Base-by-base conservation (phyloP, 2,329 filamentous ascomycete genomes). In the Hypoxylon sp. region DNA sequence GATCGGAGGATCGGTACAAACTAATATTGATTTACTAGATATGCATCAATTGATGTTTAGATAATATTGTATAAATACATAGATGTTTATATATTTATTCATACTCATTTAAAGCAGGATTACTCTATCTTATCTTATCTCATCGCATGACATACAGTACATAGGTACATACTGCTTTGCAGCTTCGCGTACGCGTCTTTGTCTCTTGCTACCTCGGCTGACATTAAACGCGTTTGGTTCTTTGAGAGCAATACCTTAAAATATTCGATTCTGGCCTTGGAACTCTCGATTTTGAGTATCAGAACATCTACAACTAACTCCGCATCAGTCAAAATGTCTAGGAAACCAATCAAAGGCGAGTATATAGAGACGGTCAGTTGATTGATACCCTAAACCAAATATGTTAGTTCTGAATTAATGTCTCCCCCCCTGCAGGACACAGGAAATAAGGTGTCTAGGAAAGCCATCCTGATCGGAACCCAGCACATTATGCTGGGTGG, bases 401-500 rank as follows among this genome's bases (percentile, higher is more conserved):
- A 17, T 41, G 4, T 23, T n/a, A 7, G 17, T 23, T 6, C 11
- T 53, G 21, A 48, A 25, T 43, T 49, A 14, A 36, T 43, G 46
- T 17, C 5, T 3, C 1, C 14, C 36, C 17, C 19, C 21, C 1
- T 14, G 23, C 73, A 97, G 94, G 95, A 98, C 82, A 97, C 94
- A 2, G 96, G 96, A 73, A 99, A 99, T 87, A 98, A 98, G 83
- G 96, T 99, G 75, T 95, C 94, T 41, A 93, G 96, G 72, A 93
- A 93, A 73, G 93, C 93, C 68, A 90, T 91, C 78, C 93, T 99
- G 74, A 92, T 97, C 76, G 96, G 96, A 75, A 98, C 95, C 21
- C 94, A 97, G 74, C 97, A 98, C 82, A 98, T 99, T 81, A 97
- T 97, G 81, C 91, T 99, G 1, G 96, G 94, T 73, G 96, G 96